Base-by-base conservation (phyloP, 2,329 filamentous ascomycete species). In the Stagonosporopsis vannaccii region DNA sequence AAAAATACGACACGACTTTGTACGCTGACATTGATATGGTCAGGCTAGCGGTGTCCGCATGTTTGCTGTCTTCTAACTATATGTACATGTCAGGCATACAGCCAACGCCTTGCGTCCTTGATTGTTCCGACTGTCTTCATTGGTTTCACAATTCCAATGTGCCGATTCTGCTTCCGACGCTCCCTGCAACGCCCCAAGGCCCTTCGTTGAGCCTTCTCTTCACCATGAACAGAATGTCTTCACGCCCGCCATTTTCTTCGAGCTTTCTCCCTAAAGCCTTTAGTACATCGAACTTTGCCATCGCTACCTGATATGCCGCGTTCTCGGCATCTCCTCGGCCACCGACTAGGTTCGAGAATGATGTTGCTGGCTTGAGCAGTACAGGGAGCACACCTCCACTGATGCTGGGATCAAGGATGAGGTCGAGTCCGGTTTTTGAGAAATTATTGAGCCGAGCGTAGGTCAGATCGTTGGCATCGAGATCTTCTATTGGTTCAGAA, bases 301-400 rank as follows among this genome's bases (percentile, higher is more conserved):
- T 79, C 1, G 84, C 84, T 37, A 87, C 78, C 58, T 81, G 80
- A 73, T 84, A 87, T 3, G 84, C 83, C 1, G 82, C 79, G 59
- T 81, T 84, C 64, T 87, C 82, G 1, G 80, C 74, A 64, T 86
- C 85, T 2, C 82, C 83, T 9, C 80, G 76, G 9, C 85, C 84
- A 13, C 82, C 83, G 0, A 86, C 84, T n/a, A 86, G 78, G 50
- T 84, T 85, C 12, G 81, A 80, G 57, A 84, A 86, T 0, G 81
- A 82, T 26, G 82, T 81, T 1, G 85, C 80, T 3, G 84, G 83
- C 50, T 81, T 82, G 51, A 87, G 79, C 2, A 87, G 75, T 62
- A 83, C 85, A 0, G 85, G 84, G 0, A 87, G 69, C 0, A 86
- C 76, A 2, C 78, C 48, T 75, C 81, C 54, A 80, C 75, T 41